Evolutionary conservation across 192 early-diverging fungal species (phyloP).

Genomic region (Pecoramyces ruminantium): DNA sequence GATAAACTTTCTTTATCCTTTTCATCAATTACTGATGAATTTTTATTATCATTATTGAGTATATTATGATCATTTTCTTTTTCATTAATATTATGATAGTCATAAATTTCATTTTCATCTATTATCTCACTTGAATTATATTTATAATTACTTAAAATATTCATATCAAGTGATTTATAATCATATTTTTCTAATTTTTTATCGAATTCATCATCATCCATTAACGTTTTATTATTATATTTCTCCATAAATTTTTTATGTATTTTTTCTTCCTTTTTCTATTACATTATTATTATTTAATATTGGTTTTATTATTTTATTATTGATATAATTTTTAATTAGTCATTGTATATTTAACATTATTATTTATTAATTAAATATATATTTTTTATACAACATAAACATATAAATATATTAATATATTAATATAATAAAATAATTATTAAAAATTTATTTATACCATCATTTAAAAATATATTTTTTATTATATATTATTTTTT

Average conservation of each 20-base stretch:
- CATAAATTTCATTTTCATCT: background rate
- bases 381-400: no score
- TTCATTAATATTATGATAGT: background rate
- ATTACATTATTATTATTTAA: no score
- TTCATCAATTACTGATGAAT: no score
- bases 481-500: background rate
- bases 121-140: background rate
- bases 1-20: no score
- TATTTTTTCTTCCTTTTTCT: background rate
- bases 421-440: no score
- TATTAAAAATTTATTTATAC: no score
- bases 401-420: no score
- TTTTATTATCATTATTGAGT: background rate
- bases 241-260: background rate
- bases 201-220: background rate
- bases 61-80: background rate
- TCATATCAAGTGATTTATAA: background rate
- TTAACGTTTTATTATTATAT: background rate
- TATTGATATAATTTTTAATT: background rate
- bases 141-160: background rate
- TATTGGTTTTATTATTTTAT: no score
- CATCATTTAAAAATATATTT: no score
- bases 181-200: background rate
- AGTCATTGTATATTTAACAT: no score
- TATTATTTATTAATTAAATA: no score